Conservation (phyloP, 1,284 basidiomycete species). For the Leccinum fuscescens region DNA sequence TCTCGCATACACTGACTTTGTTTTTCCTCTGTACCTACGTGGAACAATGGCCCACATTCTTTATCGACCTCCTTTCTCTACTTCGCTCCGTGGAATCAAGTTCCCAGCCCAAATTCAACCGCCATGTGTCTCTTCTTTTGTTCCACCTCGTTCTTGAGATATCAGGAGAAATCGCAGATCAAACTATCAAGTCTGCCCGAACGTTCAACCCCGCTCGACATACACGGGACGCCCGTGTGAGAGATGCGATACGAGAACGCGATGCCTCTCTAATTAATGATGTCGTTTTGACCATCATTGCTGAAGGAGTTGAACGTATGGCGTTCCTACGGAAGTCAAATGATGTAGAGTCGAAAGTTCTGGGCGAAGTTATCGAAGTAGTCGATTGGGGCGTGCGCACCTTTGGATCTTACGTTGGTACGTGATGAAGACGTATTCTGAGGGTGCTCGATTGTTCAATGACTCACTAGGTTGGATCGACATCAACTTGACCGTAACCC, state of each 20-base stretch:
- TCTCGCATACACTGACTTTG: conserved; percentile 94
- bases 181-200: conserved; percentile 83
- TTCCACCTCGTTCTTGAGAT: conserved; percentile 89
- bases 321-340: conserved; percentile 51
- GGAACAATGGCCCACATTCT: conserved; percentile 80
- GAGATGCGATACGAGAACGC: conserved; percentile 87
- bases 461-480: conserved; percentile 87
- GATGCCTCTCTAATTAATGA: conserved; percentile 89
- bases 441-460: conserved; percentile 7
- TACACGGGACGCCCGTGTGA: conserved; percentile 75
- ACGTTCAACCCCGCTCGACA: conserved; percentile 68
- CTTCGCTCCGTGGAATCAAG: conserved; percentile 61
- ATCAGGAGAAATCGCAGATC: conserved; percentile 89
- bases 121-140: conserved; percentile 80
- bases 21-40: conserved; percentile 92
- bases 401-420: conserved; percentile 92
- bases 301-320: conserved; percentile 69
- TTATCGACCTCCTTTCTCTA: conserved; percentile 74
- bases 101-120: conserved; percentile 63
- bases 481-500: conserved; percentile 93
- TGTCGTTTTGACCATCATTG: conserved; percentile 81
- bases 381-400: conserved; percentile 89
- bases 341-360: conserved; percentile 43
- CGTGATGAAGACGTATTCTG: conserved; percentile 36
- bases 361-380: conserved; percentile 70